A percentile compares a stretch with the other conserved stretches of the same genome.
These are phyloP conservation scores for Mortierella hygrophila DNA, from an alignment of 192 early-diverging fungal species.

Conservation along the genomic window DNA sequence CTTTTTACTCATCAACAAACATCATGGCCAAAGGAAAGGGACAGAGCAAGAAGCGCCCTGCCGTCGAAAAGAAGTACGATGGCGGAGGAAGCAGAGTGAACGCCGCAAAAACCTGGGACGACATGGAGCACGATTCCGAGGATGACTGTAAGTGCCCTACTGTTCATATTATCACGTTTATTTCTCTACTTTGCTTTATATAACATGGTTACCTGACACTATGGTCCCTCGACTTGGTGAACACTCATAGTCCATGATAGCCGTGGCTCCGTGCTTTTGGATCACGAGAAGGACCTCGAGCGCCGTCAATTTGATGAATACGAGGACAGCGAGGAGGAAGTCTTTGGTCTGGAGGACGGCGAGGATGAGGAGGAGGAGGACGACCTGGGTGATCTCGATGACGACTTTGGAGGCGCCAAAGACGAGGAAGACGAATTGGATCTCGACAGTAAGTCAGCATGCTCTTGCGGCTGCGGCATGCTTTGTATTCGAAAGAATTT, in stretches of 20 bases:
- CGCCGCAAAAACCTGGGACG: constrained; percentile 78
- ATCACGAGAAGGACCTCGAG: constrained; percentile 42
- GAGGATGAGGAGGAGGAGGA: constrained; percentile 63
- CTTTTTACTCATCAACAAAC: constrained; percentile 13
- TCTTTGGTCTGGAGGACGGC: constrained; percentile 75
- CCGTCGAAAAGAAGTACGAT: constrained; percentile 50
- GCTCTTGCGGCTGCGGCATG: constrained; percentile 11
- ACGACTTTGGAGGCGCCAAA: constrained; percentile 40
- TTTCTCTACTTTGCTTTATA: neutral
- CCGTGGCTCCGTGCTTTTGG: constrained; percentile 35
- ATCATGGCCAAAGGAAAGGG: constrained; percentile 47
- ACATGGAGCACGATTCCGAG: constrained; percentile 81
- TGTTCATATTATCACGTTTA: neutral
- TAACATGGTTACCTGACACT: neutral
- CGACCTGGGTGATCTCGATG: constrained; percentile 46
- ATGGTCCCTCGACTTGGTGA: neutral
- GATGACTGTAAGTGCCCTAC: constrained; percentile 70
- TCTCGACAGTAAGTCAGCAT: constrained; percentile 49
- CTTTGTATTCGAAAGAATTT: constrained; percentile 9
- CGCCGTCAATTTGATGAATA: constrained; percentile 57
- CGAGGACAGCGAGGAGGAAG: constrained; percentile 82
- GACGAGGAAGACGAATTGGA: constrained; percentile 47
- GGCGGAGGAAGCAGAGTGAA: constrained; percentile 64
- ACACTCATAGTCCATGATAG: constrained; percentile 36
- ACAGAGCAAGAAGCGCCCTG: constrained; percentile 34